A percentile compares a stretch with the other conserved stretches of the same genome.
These are phyloP conservation scores for Euphrasia confusa DNA, from an alignment of 257 asterid genomes.

Conservation along the genomic window DNA sequence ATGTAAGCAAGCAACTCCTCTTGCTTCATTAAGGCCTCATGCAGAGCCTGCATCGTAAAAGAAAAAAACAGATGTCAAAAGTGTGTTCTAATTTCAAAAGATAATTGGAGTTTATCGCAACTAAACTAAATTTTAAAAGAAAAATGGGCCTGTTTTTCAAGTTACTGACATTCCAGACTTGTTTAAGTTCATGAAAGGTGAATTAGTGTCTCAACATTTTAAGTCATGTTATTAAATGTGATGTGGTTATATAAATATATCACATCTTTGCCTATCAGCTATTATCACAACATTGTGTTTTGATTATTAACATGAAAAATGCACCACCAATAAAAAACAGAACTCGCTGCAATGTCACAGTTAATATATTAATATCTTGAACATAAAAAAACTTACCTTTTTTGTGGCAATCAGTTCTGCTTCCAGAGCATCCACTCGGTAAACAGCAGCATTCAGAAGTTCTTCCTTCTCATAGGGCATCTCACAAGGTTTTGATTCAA, in stretches of 20 bases:
- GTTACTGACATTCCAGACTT: neutral
- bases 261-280: neutral
- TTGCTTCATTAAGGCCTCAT: conserved; percentile 72
- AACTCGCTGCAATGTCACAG: too few relatives aligned
- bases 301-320: neutral
- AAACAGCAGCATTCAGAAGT: conserved; percentile 76
- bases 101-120: neutral
- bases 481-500: conserved; percentile 55
- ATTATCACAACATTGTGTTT: neutral
- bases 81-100: neutral
- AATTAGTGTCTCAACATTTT: too few relatives aligned
- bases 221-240: too few relatives aligned
- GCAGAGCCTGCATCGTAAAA: conserved; percentile 44
- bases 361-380: too few relatives aligned
- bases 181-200: neutral
- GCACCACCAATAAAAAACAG: too few relatives aligned
- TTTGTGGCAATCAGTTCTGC: conserved; percentile 83
- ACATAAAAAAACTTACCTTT: conserved; percentile 37
- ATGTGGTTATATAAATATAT: too few relatives aligned
- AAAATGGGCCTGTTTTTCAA: too few relatives aligned
- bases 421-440: conserved; percentile 78
- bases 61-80: neutral
- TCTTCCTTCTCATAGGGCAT: conserved; percentile 86
- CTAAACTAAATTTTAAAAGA: neutral
- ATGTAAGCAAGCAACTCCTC: conserved; percentile 77